Evolutionary conservation across 805 yeast genomes (phyloP), one percentile per base, ranked within the genome.

Genomic region (Candida khao-thaluensis): DNA sequence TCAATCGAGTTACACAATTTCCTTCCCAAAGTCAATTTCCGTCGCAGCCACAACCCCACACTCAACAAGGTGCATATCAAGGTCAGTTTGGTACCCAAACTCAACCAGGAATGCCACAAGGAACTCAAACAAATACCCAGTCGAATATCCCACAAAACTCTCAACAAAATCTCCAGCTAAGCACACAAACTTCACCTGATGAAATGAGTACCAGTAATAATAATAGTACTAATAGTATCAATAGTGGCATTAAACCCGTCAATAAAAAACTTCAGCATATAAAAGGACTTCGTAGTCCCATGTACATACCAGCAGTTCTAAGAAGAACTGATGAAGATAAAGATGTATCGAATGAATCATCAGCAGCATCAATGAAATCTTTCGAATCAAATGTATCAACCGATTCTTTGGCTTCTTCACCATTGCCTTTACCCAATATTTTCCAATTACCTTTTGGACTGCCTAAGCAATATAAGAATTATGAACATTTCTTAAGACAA

Each of bases 291-390:
- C 77, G 88, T 57, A 83, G 86, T 53, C 96, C 97, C 7, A 67
- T 90, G 67, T 90, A 88, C 53, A 72, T 85, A 0, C 98, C 98
- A 0, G 96, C 96, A 0, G 98, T 90, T 8, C 68, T 90, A 37
- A 52, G 74, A 18, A 74, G 49, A 86, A 49, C 71, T 42, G 44
- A 43, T 35, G 42, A 37, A 10, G 40, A 37, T 18, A 37, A 24
- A 24, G 40, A 37, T 16, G 6, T 21, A 14, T 15, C 40, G n/a
- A 38, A 38, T 24, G 44, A 35, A 5, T 42, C 49, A 11, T 40
- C 47, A 49, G 47, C 47, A 6, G 44, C 59, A 10, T 59, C 64
- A 16, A 41, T 65, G 18, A 48, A 51, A 35, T 66, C 71, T 12
- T 41, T 59, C 9, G 70, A 62, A 14, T 64, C 68, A 22, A 51